A percentile compares a stretch with the other conserved stretches of the same genome.
phyloP scores from a whole-genome alignment of 176 grass and related monocot genomes.

The Tillandsia fasciculata region DNA sequence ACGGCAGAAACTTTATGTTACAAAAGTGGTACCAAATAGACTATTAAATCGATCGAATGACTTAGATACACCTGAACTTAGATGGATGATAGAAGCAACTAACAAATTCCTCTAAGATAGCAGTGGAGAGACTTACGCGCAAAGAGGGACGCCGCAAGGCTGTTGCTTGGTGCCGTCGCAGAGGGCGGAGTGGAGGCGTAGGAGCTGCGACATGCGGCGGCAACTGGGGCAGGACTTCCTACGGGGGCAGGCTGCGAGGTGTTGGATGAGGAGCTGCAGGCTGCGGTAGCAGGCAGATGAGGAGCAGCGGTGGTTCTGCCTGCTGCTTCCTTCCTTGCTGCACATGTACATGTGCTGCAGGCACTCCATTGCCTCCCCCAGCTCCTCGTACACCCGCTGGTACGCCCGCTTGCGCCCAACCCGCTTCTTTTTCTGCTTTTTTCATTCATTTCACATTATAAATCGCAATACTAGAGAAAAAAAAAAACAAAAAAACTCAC shows the following conservation, averaged over 20 bases:
- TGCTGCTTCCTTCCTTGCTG: slow-evolving; percentile 49
- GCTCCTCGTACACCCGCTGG: slow-evolving; percentile 66
- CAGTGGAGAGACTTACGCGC: slow-evolving; percentile 24
- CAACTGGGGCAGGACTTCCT: slow-evolving; percentile 49
- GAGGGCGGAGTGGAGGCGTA: slow-evolving; percentile 73
- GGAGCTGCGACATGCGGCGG: slow-evolving; percentile 85
- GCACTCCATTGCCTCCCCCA: slow-evolving; percentile 77
- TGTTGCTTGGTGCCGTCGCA: slow-evolving; percentile 20
- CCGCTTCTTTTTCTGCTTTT: slow-evolving; percentile 37
- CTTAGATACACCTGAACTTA: no score
- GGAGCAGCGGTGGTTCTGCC: slow-evolving; percentile 7
- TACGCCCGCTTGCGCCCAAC: slow-evolving; percentile 37
- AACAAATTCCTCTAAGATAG: background rate
- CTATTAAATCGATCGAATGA: no score
- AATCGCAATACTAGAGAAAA: no score
- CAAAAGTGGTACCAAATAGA: no score
- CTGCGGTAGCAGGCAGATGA: slow-evolving; percentile 55
- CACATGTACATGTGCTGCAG: slow-evolving; percentile 66
- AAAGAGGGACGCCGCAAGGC: slow-evolving; percentile 64
- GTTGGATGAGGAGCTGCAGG: slow-evolving; percentile 71
- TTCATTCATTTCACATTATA: background rate
- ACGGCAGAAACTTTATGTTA: no score
- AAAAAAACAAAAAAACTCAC: no score
- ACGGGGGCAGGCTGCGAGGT: slow-evolving; percentile 64
- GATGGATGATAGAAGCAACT: background rate